phyloP scores from a whole-genome alignment of 148 eudicot species.

The Vaccinium darrowii region DNA sequence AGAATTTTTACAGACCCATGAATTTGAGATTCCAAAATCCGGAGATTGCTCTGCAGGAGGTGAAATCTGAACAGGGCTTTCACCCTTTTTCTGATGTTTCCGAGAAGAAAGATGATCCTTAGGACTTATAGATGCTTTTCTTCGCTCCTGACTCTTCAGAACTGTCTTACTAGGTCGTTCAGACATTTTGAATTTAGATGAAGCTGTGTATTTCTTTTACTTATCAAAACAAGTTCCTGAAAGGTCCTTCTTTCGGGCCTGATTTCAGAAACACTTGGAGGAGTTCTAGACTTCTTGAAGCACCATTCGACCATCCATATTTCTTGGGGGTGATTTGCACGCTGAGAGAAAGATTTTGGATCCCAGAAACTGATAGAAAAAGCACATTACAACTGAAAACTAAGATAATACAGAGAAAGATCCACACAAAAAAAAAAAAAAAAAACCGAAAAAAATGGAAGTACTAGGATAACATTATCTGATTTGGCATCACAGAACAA shows the following conservation, averaged over 20 bases:
- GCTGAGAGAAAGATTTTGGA: slow-evolving; percentile 43
- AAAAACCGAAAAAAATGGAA: too few relatives aligned
- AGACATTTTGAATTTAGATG: slow-evolving; percentile 39
- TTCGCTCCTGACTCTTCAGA: slow-evolving; percentile 40
- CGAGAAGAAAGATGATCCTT: slow-evolving; percentile 32
- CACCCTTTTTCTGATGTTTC: slow-evolving; percentile 50
- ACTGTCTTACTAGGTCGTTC: slow-evolving; percentile 43
- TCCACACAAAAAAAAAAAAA: background rate
- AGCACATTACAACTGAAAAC: slow-evolving; percentile 15
- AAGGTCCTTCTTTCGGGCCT: slow-evolving; percentile 29
- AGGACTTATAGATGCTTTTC: slow-evolving; percentile 29
- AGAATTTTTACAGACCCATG: slow-evolving; percentile 72
- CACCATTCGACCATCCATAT: slow-evolving; percentile 28
- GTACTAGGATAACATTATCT: background rate
- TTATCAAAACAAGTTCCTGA: slow-evolving; percentile 23
- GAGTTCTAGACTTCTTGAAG: slow-evolving; percentile 34
- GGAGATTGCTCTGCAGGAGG: slow-evolving; percentile 24
- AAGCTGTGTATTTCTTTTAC: slow-evolving; percentile 32
- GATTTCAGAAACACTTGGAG: slow-evolving; percentile 33
- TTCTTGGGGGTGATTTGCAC: slow-evolving; percentile 42
- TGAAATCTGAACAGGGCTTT: slow-evolving; percentile 36
- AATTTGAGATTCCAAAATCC: slow-evolving; percentile 38
- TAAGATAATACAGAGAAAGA: slow-evolving; percentile 1
- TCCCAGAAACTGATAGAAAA: slow-evolving; percentile 35
- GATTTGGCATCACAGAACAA: background rate